Evolutionary conservation across 768 basidiomycete species (phyloP), one percentile per base, ranked within the genome.

Genomic region (Suillus subluteus): DNA sequence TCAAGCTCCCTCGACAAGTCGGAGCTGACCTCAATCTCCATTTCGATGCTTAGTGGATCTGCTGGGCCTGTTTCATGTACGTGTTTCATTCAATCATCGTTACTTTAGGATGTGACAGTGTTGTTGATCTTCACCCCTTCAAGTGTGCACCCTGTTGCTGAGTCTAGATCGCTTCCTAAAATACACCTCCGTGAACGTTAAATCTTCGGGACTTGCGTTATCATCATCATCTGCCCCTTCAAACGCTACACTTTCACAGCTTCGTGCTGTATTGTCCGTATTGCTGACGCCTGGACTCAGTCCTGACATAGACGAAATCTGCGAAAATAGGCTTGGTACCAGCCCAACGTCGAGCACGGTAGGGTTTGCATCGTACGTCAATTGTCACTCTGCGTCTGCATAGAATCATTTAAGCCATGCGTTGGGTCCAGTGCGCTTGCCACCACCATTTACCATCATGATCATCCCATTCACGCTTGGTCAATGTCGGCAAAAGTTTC

Each of bases 221-320:
- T 82, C 73, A 79, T 83, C 50, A 74, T 79, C 63, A 70, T 72
- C 55, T 43, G 58, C 38, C 41, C 62, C 32, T 82, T 83, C 50
- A 13, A 38, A 67, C 13, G 77, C 79, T 16, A 84, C 85, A 1
- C 80, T 90, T 37, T 83, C 84, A 2, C 81, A 84, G 18, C 81
- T 94, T 3, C 86, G 87, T 21, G 76, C 82, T 1, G 71, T 95
- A 0, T 79, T 96, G 4, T 89, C 91, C 4, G 75, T 82, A 0
- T 73, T 94, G 16, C 73, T 95, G 43, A 91, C 92, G 0, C 88
- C 87, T 38, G 91, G 91, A 4, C 71, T 96, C 26, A 91, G 88
- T 68, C 73, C 79, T 0, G 89, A 87, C 48, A 88, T 93, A 26
- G 95, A 97, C 69, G 80, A 81, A 4, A 83, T 93, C 5, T 92